These are phyloP conservation scores for Anaeramoeba flamelloides DNA, from an alignment of 78 protist genomes.

Conservation along the genomic window DNA sequence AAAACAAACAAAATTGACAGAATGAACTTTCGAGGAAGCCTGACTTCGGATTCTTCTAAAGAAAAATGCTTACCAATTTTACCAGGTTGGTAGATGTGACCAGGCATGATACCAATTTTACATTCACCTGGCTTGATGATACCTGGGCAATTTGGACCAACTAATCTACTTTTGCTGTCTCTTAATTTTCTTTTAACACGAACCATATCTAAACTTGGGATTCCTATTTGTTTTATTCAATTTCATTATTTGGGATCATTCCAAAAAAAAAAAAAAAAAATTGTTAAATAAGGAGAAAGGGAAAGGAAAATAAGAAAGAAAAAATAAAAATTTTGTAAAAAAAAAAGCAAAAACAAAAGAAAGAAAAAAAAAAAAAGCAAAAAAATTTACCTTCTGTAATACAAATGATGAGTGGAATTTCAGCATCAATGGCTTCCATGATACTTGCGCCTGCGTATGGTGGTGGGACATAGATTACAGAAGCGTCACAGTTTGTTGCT, in stretches of 20 bases:
- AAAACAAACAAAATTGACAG: no score
- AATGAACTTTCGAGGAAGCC: no score
- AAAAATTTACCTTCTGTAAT: slow-evolving; percentile 97
- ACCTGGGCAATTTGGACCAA: slow-evolving; percentile 96
- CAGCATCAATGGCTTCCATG: slow-evolving; percentile 83
- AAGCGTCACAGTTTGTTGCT: slow-evolving; percentile 65
- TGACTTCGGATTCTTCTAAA: no score
- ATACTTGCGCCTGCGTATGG: slow-evolving; percentile 63
- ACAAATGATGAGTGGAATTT: slow-evolving; percentile 69
- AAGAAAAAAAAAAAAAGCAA: no score
- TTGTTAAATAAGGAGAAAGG: background rate
- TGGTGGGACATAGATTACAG: slow-evolving; percentile 80
- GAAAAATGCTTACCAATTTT: slow-evolving; percentile 48
- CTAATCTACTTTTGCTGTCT: slow-evolving; percentile 67
- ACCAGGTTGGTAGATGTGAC: slow-evolving; percentile 87
- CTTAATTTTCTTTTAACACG: no score
- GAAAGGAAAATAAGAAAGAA: no score
- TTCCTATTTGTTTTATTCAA: slow-evolving; percentile 28
- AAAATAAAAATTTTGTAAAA: no score
- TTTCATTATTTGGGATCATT: background rate
- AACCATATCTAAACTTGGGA: slow-evolving; percentile 42
- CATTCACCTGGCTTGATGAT: slow-evolving; percentile 96
- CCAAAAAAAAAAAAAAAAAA: background rate
- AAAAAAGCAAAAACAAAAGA: no score
- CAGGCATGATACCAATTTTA: slow-evolving; percentile 99